phyloP scores from a whole-genome alignment of 2,329 filamentous ascomycete genomes.

The Diaporthe australafricana region DNA sequence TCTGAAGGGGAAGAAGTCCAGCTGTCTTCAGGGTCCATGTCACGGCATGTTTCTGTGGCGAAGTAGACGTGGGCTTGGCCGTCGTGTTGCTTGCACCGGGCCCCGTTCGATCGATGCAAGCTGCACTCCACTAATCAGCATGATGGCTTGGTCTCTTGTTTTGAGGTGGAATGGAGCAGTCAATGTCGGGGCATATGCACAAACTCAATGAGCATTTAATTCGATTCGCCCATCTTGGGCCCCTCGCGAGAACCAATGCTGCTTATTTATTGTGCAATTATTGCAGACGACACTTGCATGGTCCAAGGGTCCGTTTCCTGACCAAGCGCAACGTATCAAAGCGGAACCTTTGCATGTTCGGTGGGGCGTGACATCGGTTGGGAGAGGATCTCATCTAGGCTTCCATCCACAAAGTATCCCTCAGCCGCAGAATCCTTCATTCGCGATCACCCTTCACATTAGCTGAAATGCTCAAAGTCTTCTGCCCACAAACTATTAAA shows the following conservation, averaged over 20 bases:
- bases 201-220: too few relatives aligned
- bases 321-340: neutral
- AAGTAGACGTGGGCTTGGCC: too few relatives aligned
- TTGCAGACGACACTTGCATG: neutral
- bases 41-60: too few relatives aligned
- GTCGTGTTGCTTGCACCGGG: too few relatives aligned
- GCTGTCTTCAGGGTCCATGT: too few relatives aligned
- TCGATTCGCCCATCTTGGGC: neutral
- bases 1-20: too few relatives aligned
- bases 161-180: neutral
- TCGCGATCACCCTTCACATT: neutral
- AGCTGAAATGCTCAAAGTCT: neutral
- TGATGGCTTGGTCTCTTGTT: too few relatives aligned
- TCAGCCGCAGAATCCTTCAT: too few relatives aligned
- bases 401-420: too few relatives aligned
- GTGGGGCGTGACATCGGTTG: neutral
- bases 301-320: neutral
- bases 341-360: neutral
- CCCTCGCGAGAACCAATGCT: neutral
- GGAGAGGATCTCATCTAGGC: too few relatives aligned
- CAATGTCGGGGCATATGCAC: neutral
- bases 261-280: neutral
- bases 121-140: too few relatives aligned
- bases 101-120: too few relatives aligned
- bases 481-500: neutral